These are phyloP conservation scores for Chloris gayana DNA, from an alignment of 176 grass and related monocot genomes.

Conservation along the genomic window DNA sequence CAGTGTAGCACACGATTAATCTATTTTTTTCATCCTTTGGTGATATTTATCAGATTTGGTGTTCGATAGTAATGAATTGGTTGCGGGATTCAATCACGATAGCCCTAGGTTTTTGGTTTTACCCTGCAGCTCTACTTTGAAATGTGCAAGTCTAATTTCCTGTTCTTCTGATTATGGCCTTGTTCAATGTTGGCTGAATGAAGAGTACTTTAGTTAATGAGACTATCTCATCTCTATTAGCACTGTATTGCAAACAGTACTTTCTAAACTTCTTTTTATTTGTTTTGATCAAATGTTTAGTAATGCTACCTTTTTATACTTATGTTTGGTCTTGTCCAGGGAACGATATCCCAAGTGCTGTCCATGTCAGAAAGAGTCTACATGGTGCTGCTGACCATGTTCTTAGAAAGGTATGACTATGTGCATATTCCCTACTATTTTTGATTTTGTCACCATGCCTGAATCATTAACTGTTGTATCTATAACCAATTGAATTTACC, in stretches of 20 bases:
- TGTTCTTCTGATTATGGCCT: too few relatives aligned
- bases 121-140: neutral
- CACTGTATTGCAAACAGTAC: neutral
- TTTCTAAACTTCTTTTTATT: neutral
- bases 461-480: neutral
- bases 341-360: slow-evolving; percentile 65
- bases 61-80: too few relatives aligned
- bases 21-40: too few relatives aligned
- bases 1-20: too few relatives aligned
- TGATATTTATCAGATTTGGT: too few relatives aligned
- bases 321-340: slow-evolving; percentile 50
- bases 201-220: slow-evolving; percentile 18
- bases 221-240: neutral
- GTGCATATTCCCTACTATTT: neutral
- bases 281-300: neutral
- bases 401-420: slow-evolving; percentile 71
- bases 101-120: slow-evolving; percentile 2
- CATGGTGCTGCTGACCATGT: slow-evolving; percentile 85
- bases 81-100: too few relatives aligned
- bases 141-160: too few relatives aligned
- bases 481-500: neutral
- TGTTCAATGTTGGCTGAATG: neutral
- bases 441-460: neutral
- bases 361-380: slow-evolving; percentile 61
- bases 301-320: slow-evolving; percentile 27